These are phyloP conservation scores for Apiospora pterosperma DNA, from an alignment of 2,329 filamentous ascomycete genomes.

Conservation along the genomic window DNA sequence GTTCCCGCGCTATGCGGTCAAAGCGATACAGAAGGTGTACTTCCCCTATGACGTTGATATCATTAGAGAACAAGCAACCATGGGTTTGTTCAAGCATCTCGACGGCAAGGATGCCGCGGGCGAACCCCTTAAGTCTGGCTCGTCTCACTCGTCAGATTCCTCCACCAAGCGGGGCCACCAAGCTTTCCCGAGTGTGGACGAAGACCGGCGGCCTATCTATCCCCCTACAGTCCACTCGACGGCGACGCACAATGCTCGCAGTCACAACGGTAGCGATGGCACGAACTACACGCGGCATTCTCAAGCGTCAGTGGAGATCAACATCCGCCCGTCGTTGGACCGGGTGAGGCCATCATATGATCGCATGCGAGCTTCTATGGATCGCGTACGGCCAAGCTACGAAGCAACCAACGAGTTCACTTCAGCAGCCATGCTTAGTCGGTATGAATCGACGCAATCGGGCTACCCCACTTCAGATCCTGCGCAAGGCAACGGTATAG, in stretches of 20 bases:
- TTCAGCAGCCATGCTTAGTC: slow-evolving; percentile 77
- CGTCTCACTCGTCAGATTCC: slow-evolving; percentile 47
- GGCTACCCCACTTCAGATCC: slow-evolving; percentile 9
- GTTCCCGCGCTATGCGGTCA: slow-evolving; percentile 82
- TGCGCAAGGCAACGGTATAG: slow-evolving; percentile 21
- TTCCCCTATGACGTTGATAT: slow-evolving; percentile 93
- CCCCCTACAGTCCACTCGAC: slow-evolving; percentile 72
- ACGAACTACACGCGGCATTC: slow-evolving; percentile 76
- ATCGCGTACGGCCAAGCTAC: slow-evolving; percentile 77
- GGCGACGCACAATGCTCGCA: slow-evolving; percentile 71
- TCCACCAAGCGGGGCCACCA: slow-evolving; percentile 54
- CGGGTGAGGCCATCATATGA: slow-evolving; percentile 82
- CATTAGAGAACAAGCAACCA: slow-evolving; percentile 83
- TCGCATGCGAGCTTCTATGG: slow-evolving; percentile 81
- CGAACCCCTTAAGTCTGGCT: slow-evolving; percentile 30
- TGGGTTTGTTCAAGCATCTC: slow-evolving; percentile 78
- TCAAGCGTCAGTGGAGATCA: slow-evolving; percentile 56
- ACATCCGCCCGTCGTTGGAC: slow-evolving; percentile 57
- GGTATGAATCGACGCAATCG: slow-evolving; percentile 73
- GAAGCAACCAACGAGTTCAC: slow-evolving; percentile 90
- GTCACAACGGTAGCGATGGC: slow-evolving; percentile 89
- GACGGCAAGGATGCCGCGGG: slow-evolving; percentile 27
- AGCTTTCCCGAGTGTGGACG: slow-evolving; percentile 66
- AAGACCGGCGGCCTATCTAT: slow-evolving; percentile 90
- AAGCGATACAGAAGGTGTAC: slow-evolving; percentile 89